Evolutionary conservation across 805 yeast species (phyloP), one percentile per base, ranked within the genome.

Genomic region (Millerago galiae): DNA sequence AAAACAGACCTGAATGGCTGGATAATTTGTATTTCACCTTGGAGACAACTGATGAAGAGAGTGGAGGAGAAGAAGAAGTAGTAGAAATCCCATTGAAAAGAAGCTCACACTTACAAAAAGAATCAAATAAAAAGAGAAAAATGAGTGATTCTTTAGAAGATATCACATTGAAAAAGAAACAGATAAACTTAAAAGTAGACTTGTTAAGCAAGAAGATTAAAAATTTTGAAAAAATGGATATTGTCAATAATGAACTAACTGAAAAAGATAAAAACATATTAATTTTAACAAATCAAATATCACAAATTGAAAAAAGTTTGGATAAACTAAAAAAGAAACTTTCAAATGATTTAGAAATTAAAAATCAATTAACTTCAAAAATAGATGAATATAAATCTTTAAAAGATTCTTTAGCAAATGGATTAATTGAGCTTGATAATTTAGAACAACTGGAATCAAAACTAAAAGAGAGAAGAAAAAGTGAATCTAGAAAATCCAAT

Each of bases 1-100:
- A 16, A 8, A 47, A 44, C 14, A 46, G 47, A 16, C 59, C 60
- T 4, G 55, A 45, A n/a, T 56, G 60, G 60, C 14, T 53, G 34
- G 44, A 48, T 11, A 45, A 48, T 28, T 46, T 56, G 42, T 56
- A 54, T 17, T 52, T 56, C 27, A 47, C 53, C 12, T 45, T 56
- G 43, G 51, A 48, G 28, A 39, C 51, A 4, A 44, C 56, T 1
- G 58, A 52, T 25, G 45, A 38, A 17, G 40, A 43, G 10, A 34
- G 12, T 14, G 34, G 31, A 5, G 24, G 18, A 3, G 46, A 34
- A 18, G 41, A 38, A 16, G 26, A 34, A 15, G 8, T 11, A 14
- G 31, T 13, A 7, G 31, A 13, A 8, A 4, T 26, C 4, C 28
- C 28, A 26, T 10, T 26, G 24, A 21, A 21, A 21, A 21, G 24